Percentiles rank a stretch among this genome's conserved stretches.
phyloP scores from a whole-genome alignment of 2,329 filamentous ascomycete genomes.

The Colletotrichum acutatum region DNA sequence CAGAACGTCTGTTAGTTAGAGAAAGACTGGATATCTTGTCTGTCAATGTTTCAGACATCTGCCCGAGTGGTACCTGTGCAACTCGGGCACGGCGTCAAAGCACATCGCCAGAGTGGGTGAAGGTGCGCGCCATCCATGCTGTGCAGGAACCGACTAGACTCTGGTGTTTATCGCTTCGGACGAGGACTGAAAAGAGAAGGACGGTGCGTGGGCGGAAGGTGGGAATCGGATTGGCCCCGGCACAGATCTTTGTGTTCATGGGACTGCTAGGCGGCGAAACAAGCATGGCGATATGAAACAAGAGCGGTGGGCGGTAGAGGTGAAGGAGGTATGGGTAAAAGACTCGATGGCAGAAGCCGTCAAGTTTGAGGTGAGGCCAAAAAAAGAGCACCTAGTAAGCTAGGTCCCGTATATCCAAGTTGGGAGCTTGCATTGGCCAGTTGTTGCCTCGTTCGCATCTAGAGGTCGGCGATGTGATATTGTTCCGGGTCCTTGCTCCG shows the following conservation, averaged over 20 bases:
- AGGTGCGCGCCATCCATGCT: conserved; percentile 17
- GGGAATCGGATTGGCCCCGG: conserved; percentile 10
- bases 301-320: conserved; percentile 30
- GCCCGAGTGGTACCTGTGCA: conserved; percentile 28
- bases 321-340: conserved; percentile 11
- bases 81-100: conserved; percentile 27
- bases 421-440: conserved; percentile 6
- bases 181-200: conserved; percentile 27
- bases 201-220: conserved; percentile 14
- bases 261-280: conserved; percentile 26
- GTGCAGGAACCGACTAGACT: conserved; percentile 24
- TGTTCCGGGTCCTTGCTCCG: conserved; percentile 10
- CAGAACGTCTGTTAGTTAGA: conserved; percentile 20
- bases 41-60: conserved; percentile 37
- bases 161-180: conserved; percentile 30
- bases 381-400: conserved; percentile 13
- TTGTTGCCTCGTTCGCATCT: conserved; percentile 21
- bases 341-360: conserved; percentile 33
- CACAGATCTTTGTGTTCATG: conserved; percentile 28
- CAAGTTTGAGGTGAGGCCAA: conserved; percentile 29
- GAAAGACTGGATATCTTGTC: conserved; percentile 32
- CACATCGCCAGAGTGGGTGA: conserved; percentile 13
- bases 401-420: not conserved
- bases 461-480: conserved; percentile 24
- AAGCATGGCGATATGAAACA: conserved; percentile 35